A percentile compares a stretch with the other conserved stretches of the same genome.
Conservation (phyloP, 2,329 filamentous ascomycete species). For the Neofusicoccum kwambonambiense region DNA sequence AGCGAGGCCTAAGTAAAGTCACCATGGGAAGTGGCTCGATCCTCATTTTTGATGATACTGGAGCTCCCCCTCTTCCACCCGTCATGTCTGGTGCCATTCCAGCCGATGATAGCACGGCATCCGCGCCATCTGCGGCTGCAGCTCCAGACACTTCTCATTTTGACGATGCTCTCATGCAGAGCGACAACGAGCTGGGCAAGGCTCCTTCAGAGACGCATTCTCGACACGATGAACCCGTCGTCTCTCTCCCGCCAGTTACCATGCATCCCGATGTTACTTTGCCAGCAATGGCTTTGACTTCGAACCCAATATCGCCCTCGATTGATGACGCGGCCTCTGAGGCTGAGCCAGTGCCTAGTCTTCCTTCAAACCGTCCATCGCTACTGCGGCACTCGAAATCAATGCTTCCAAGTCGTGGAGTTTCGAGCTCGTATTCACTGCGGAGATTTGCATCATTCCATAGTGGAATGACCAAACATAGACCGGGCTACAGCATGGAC, state of each 20-base stretch:
- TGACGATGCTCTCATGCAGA: conserved; percentile 9
- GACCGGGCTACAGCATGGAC: conserved; percentile 60
- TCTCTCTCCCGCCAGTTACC: conserved; percentile 16
- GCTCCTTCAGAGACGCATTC: neutral
- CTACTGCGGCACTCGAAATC: conserved; percentile 34
- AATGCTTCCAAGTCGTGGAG: conserved; percentile 26
- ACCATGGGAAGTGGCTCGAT: conserved; percentile 87
- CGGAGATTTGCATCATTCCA: conserved; percentile 61
- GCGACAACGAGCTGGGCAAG: neutral
- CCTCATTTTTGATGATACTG: conserved; percentile 75
- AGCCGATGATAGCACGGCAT: neutral
- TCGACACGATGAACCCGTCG: neutral
- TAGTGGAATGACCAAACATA: conserved; percentile 53
- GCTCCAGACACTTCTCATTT: conserved; percentile 9
- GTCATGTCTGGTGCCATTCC: conserved; percentile 52
- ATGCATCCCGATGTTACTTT: conserved; percentile 7
- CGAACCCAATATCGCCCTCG: neutral
- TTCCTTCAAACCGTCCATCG: conserved; percentile 5
- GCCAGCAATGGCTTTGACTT: neutral
- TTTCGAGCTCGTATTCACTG: conserved; percentile 39
- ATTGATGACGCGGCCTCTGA: neutral
- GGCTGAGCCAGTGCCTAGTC: neutral
- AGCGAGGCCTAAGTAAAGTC: conserved; percentile 51
- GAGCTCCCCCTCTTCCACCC: conserved; percentile 53
- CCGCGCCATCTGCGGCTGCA: neutral